A percentile compares a stretch with the other conserved stretches of the same genome.
Evolutionary conservation across 306 rosid species (phyloP).

Genomic region (Fragaria nilgerrensis): DNA sequence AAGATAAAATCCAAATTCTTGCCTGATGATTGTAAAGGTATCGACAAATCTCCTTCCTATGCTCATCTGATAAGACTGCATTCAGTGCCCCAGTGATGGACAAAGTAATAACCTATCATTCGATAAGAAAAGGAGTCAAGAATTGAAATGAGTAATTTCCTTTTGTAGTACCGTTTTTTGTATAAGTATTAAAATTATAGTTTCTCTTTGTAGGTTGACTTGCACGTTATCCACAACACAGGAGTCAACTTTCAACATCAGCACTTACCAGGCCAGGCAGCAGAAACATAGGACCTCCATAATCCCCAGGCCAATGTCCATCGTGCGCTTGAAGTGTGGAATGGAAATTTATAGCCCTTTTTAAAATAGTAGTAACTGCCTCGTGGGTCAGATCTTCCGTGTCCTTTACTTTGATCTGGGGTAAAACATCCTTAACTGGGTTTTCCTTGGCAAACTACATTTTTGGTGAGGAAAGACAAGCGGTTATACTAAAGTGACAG

Average conservation of each 20-base stretch:
- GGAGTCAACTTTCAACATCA: constrained; percentile 10
- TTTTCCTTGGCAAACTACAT: constrained; percentile 62
- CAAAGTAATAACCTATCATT: constrained; percentile 55
- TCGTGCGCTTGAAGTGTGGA: constrained; percentile 69
- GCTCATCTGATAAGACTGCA: constrained; percentile 68
- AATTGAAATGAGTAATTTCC: neutral
- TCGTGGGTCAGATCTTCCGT: constrained; percentile 55
- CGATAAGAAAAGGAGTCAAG: constrained; percentile 12
- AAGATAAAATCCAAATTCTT: constrained; percentile 1
- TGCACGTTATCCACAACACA: constrained; percentile 16
- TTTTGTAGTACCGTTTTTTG: neutral
- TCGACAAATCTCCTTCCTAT: constrained; percentile 70
- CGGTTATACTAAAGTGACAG: neutral
- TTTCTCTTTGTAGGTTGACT: neutral
- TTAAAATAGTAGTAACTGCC: constrained; percentile 44
- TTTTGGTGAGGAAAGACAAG: constrained; percentile 8
- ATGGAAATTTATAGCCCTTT: constrained; percentile 63
- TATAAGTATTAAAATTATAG: neutral
- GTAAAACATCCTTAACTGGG: constrained; percentile 31
- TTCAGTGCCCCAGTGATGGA: constrained; percentile 74
- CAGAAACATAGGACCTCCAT: constrained; percentile 96
- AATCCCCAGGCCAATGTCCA: constrained; percentile 96
- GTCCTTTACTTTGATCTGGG: constrained; percentile 68
- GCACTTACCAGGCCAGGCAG: constrained; percentile 77
- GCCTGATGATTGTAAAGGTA: constrained; percentile 89